Evolutionary conservation across 164 flowering plant genomes (phyloP).

Genomic region (Stephania japonica): DNA sequence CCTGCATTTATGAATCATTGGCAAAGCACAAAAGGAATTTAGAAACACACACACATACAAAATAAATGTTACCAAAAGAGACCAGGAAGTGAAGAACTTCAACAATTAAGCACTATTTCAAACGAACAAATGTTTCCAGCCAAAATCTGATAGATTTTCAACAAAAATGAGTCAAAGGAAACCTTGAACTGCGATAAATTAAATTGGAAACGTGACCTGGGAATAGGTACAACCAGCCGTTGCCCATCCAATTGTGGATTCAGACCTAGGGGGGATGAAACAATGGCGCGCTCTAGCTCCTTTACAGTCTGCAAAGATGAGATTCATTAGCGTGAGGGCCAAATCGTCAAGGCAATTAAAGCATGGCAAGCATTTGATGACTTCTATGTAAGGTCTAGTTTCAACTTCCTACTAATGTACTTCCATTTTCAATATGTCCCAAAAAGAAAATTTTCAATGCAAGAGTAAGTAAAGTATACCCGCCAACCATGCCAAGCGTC

Average conservation of each 20-base stretch:
- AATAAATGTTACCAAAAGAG: neutral
- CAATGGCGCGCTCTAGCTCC: conserved; percentile 70
- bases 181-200: neutral
- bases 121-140: neutral
- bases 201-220: conserved; percentile 17
- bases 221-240: conserved; percentile 67
- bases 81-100: neutral
- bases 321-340: conserved; percentile 1
- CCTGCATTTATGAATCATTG: conserved; percentile 32
- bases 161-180: too few relatives aligned
- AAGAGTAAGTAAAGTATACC: too few relatives aligned
- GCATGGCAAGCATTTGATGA: too few relatives aligned
- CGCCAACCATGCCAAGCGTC: neutral
- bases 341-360: neutral
- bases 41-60: too few relatives aligned
- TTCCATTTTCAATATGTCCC: too few relatives aligned
- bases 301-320: conserved; percentile 54
- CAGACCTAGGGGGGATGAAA: conserved; percentile 79
- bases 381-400: too few relatives aligned
- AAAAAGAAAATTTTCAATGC: too few relatives aligned
- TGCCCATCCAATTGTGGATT: conserved; percentile 75
- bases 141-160: too few relatives aligned
- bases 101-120: neutral
- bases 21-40: conserved; percentile 12
- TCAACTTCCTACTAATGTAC: too few relatives aligned